Evolutionary conservation across 2,329 filamentous ascomycete genomes (phyloP), one percentile per base, ranked within the genome.

Genomic region (Colletotrichum musicola): DNA sequence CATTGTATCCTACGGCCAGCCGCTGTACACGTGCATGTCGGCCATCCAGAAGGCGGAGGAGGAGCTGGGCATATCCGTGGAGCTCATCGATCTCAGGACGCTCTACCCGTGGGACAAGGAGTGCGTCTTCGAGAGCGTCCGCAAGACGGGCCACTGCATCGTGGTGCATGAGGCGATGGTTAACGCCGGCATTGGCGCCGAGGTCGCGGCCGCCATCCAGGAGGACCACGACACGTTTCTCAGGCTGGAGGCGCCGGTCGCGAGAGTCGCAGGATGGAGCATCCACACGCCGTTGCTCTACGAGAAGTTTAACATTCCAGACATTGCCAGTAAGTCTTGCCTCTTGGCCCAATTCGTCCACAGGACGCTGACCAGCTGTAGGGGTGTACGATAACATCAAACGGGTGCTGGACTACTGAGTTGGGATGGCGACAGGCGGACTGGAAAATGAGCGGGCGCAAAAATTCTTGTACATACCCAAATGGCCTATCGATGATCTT

Each of bases 111-210:
- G 95, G 95, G 95, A 98, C 77, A 89, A 93, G 75, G 85, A 91
- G 76, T 92, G 92, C 0, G 88, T 98, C 1, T 84, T 97, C 68
- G 83, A 91, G 61, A 97, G 94, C 72, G 95, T 97, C 14, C 89
- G 88, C 74, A 97, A 96, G 84, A 97, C 95, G 0, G 94, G 95
- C 0, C 83, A 93, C 68, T 94, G 92, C 46, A 87, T 98, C 62
- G 91, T 98, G 1, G 95, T 98, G 6, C 95, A 98, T 77, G 95
- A 98, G 81, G 91, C 93, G 65, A 97, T 96, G 92, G 86, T 95
- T 71, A 97, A 97, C 74, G 92, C 92, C 6, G 95, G 95, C 14
- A 88, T 97, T 16, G 95, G 95, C 2, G 94, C 95, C 5, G 94
- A 97, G 77, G 91, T 98, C 1, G 93, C 95, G 1, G 93, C 94